phyloP scores from a whole-genome alignment of 805 yeast species.

The Saccharomycopsis selenospora region DNA sequence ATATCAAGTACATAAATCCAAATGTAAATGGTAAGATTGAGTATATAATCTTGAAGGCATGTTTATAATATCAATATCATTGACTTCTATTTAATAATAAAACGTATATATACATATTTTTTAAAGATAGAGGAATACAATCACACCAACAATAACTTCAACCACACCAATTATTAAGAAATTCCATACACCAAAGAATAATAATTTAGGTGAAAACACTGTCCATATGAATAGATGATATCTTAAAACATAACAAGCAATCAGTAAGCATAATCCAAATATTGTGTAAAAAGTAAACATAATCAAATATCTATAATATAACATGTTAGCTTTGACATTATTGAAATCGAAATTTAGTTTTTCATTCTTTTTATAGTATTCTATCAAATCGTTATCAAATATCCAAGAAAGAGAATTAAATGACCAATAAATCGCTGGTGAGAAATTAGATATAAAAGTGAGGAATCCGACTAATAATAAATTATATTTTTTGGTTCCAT shows the following conservation, averaged over 20 bases:
- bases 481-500: constrained; percentile 71
- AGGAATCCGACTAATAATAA: constrained; percentile 65
- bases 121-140: neutral
- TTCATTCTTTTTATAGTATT: constrained; percentile 17
- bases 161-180: neutral
- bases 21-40: too few relatives aligned
- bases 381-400: constrained; percentile 22
- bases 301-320: constrained; percentile 33
- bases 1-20: too few relatives aligned
- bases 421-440: constrained; percentile 78
- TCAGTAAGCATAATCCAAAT: constrained; percentile 49
- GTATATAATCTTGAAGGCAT: too few relatives aligned
- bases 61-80: too few relatives aligned
- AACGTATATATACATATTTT: neutral
- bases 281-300: constrained; percentile 50
- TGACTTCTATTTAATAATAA: neutral
- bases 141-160: neutral
- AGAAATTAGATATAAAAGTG: constrained; percentile 78
- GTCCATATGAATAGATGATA: constrained; percentile 96
- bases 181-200: constrained; percentile 73
- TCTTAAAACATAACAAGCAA: constrained; percentile 66
- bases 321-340: constrained; percentile 29
- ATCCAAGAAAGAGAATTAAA: constrained; percentile 35
- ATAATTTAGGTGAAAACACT: constrained; percentile 87
- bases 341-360: constrained; percentile 20